A percentile compares a stretch with the other conserved stretches of the same genome.
phyloP scores from a whole-genome alignment of 2,329 filamentous ascomycete genomes.

The Cryphonectria nitschkei region DNA sequence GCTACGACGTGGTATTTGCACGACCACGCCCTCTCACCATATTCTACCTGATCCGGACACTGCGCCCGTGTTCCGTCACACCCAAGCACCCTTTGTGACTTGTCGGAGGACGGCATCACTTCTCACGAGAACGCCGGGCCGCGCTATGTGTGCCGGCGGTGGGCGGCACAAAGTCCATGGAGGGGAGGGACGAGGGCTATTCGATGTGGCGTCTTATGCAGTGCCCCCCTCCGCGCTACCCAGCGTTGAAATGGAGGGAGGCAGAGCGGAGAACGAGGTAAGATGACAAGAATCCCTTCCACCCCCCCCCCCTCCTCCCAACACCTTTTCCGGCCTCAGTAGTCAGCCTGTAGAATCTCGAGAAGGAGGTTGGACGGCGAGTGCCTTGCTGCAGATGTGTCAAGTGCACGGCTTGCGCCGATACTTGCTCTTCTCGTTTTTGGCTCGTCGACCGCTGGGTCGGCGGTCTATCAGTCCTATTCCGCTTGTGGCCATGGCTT shows the following conservation, averaged over 20 bases:
- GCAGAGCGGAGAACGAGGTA: not conserved
- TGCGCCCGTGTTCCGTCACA: not conserved
- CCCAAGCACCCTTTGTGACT: not conserved
- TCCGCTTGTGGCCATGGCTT: not conserved
- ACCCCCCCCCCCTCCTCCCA: too few relatives aligned
- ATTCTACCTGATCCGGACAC: not conserved
- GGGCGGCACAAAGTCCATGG: not conserved
- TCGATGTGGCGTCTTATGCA: slow-evolving; percentile 25
- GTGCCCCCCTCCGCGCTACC: slow-evolving; percentile 12
- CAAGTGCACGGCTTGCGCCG: slow-evolving; percentile 21
- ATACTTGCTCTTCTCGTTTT: slow-evolving; percentile 2
- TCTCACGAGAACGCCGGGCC: slow-evolving; percentile 7
- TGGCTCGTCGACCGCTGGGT: not conserved
- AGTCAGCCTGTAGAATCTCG: not conserved
- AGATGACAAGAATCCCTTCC: not conserved
- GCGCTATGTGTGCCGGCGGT: slow-evolving; percentile 2
- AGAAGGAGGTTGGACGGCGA: not conserved
- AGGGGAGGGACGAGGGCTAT: slow-evolving; percentile 7
- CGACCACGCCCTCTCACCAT: not conserved
- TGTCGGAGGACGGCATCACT: not conserved
- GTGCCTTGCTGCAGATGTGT: slow-evolving; percentile 12
- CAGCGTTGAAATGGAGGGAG: not conserved
- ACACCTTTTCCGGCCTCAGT: not conserved
- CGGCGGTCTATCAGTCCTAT: not conserved
- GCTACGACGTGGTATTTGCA: not conserved